phyloP scores from a whole-genome alignment of 441 rosid species.

The Cnidoscolus chayamansa region DNA sequence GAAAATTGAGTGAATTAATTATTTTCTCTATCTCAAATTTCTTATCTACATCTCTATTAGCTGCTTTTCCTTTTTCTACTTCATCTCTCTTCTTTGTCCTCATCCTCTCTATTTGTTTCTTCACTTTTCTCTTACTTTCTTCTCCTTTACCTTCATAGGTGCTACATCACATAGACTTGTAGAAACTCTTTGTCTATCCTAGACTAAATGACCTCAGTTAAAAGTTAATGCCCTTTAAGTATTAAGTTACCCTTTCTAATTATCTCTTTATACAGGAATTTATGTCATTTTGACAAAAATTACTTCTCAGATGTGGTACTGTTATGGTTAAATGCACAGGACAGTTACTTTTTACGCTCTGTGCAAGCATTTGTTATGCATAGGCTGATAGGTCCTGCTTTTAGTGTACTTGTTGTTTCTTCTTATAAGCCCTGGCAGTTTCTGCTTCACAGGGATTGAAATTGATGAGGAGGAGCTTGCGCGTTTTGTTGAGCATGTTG shows the following conservation, averaged over 20 bases:
- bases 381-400: background rate
- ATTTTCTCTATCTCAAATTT: too few relatives aligned
- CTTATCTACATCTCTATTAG: too few relatives aligned
- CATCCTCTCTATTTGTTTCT: background rate
- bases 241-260: background rate
- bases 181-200: background rate
- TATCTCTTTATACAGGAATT: constrained; percentile 4
- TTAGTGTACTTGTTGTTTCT: constrained; percentile 32
- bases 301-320: background rate
- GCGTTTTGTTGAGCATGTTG: constrained; percentile 90
- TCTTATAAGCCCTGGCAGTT: constrained; percentile 69
- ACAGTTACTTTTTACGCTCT: background rate
- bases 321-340: background rate
- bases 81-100: background rate
- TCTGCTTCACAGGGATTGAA: constrained; percentile 72
- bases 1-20: too few relatives aligned
- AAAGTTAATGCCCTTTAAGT: background rate
- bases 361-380: background rate
- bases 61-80: too few relatives aligned
- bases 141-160: background rate
- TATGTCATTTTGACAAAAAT: background rate
- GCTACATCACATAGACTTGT: background rate
- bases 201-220: background rate
- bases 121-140: background rate
- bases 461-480: constrained; percentile 89